Conservation (phyloP, 345 rosid genomes). For the Citrus glauca region DNA sequence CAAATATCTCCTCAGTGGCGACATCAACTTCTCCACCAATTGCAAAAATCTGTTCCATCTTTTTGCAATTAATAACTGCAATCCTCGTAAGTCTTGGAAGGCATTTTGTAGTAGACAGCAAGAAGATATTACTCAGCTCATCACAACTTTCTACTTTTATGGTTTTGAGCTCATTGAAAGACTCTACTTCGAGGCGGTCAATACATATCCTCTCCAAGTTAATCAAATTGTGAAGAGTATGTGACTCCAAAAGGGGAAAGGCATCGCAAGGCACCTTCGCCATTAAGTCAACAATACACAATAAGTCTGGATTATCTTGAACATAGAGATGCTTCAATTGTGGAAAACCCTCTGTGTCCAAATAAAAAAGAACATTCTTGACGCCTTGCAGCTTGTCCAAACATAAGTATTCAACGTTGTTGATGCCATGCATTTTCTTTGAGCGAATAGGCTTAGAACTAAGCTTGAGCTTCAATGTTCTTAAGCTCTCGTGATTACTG, state of each 20-base stretch:
- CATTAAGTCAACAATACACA: not conserved
- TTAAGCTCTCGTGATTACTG: no score
- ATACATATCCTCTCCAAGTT: conserved; percentile 6
- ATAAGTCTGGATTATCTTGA: not conserved
- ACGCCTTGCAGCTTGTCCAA: no score
- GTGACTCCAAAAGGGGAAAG: conserved; percentile 14
- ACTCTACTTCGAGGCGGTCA: not conserved
- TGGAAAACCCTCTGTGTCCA: no score
- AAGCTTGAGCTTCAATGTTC: no score
- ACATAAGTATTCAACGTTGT: not conserved
- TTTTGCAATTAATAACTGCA: not conserved
- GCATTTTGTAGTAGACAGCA: not conserved
- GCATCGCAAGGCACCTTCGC: not conserved
- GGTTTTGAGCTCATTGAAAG: conserved; percentile 9
- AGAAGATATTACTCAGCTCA: not conserved
- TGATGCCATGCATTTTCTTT: no score
- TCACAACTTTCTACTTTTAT: conserved; percentile 2
- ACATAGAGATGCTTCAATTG: not conserved
- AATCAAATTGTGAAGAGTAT: not conserved
- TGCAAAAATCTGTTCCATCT: conserved; percentile 10
- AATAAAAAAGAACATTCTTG: no score
- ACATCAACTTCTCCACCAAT: not conserved
- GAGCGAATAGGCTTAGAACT: no score
- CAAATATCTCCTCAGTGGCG: conserved; percentile 5
- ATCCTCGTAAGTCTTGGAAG: conserved; percentile 18